Conservation (phyloP, 2,329 filamentous ascomycete genomes). For the Xylariaceae sp. region DNA sequence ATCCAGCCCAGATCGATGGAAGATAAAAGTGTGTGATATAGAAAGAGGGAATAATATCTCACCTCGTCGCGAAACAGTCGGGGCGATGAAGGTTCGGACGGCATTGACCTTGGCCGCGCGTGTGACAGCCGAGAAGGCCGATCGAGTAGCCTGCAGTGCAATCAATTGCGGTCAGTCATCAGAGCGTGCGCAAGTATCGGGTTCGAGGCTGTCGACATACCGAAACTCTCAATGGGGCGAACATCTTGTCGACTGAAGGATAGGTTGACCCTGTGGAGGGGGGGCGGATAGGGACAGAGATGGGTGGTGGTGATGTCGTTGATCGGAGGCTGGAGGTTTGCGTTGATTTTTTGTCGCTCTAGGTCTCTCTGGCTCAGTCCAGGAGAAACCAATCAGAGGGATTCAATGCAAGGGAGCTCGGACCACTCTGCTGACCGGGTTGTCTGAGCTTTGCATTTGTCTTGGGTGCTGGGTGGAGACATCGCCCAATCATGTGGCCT, state of each 20-base stretch:
- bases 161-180: constrained; percentile 6
- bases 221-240: constrained; percentile 53
- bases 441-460: not conserved
- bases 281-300: constrained; percentile 13
- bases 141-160: constrained; percentile 43
- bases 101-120: constrained; percentile 45
- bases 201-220: constrained; percentile 39
- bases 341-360: constrained; percentile 27
- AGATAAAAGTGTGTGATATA: too few relatives aligned
- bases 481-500: constrained; percentile 3
- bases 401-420: constrained; percentile 15
- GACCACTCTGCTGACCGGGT: constrained; percentile 13
- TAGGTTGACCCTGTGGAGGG: constrained; percentile 44
- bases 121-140: constrained; percentile 47
- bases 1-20: too few relatives aligned
- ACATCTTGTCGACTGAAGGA: constrained; percentile 46
- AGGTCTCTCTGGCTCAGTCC: constrained; percentile 12
- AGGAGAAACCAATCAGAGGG: constrained; percentile 18
- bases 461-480: not conserved
- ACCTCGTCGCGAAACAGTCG: constrained; percentile 60
- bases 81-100: constrained; percentile 55
- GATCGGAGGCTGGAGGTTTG: constrained; percentile 19
- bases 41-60: constrained; percentile 40
- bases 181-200: not conserved
- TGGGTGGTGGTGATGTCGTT: constrained; percentile 15